Base-by-base conservation (phyloP, 495 filamentous ascomycete genomes). In the Thozetella sp. region DNA sequence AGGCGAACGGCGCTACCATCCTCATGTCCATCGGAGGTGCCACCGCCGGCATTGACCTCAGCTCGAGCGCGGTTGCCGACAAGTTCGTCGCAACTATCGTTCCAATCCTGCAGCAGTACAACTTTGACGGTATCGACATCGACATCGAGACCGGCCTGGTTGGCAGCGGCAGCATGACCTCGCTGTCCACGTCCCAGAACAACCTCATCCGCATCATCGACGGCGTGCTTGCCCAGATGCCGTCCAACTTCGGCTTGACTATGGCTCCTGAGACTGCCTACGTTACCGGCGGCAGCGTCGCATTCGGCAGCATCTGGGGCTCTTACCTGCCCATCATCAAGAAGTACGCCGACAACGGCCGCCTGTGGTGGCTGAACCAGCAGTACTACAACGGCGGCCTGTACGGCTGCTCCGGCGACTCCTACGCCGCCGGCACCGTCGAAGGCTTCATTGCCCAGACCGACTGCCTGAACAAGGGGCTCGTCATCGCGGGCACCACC, bases 1-100 rank as follows among this genome's bases (percentile, higher is more conserved):
- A 67, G 22, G 64, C 61, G 2, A 57, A 57, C 13, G 64, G 64
- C 15, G 80, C 82, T 54, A 81, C 80, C 1, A 82, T 80, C 24
- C 78, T 77, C 2, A 76, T 82, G 73, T 83, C 80, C 43, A 83
- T 83, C 62, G 82, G 80, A 0, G 80, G 80, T 51, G 80, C 80
- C 43, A 81, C 80, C 11, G 75, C 81, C 30, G 80, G 77, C 27
- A 59, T 67, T 15, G 61, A 67, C 34, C 64, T 67, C 13, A 64
- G 52, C 27, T 67, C 64, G 3, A 56, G 51, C 4, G 52, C 26
- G 20, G 64, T 67, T 12, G 64, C 64, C 22, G 64, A 67, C 48
- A 60, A 62, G 25, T 67, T 67, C 37, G 30, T 67, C 61, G 51
- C 61, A 6, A 67, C 64, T 4, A 56, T 67, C 19, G 64, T 67